Base-by-base conservation (phyloP, 2,329 filamentous ascomycete species). In the Neophaeococcomyces aloes region DNA sequence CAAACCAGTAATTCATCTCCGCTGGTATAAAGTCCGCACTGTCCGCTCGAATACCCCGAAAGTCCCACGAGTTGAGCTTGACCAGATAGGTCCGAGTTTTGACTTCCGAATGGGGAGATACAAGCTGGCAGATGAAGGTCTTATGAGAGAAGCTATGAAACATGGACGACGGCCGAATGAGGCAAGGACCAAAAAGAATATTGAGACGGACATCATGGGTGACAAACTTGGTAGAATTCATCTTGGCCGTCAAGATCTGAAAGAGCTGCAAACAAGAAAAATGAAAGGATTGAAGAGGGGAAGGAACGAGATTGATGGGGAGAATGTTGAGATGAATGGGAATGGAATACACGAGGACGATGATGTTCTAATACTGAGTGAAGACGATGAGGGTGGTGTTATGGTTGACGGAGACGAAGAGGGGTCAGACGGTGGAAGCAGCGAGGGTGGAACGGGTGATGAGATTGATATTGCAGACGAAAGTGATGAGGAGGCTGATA, bases 281-380 rank as follows among this genome's bases (percentile, higher is more conserved):
- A 96, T 98, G 88, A 98, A 98, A 79, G 91, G 88, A 54, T 66
- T 98, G 54, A 98, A 96, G 77, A 75, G 91, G 53, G 79, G 75
- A 52, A 77, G 86, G 43, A 79, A 79, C 50, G 76, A 74, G 40
- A 70, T 67, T 3, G 68, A 57, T 13, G 68, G 68, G 47, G 64
- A 58, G 32, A 70, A 72, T 31, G 61, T 61, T 47, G 41, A 36
- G 14, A 41, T 48, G 38, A 44, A 47, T n/a, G 51, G 46, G 7
- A 33, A 45, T 32, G 46, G 51, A 1, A 41, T 48, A 17, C 15
- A 47, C 15, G 47, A 51, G 8, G 47, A 46, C 25, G 48, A 49
- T 7, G 56, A 53, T 29, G 34, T 51, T 30, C 44, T 53, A 18
- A 53, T 42, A 18, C 48, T 51, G 34, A 48, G 50, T 38, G 52